Evolutionary conservation across 352 stramenopile genomes (phyloP).

Genomic region (Phytophthora sp.): DNA sequence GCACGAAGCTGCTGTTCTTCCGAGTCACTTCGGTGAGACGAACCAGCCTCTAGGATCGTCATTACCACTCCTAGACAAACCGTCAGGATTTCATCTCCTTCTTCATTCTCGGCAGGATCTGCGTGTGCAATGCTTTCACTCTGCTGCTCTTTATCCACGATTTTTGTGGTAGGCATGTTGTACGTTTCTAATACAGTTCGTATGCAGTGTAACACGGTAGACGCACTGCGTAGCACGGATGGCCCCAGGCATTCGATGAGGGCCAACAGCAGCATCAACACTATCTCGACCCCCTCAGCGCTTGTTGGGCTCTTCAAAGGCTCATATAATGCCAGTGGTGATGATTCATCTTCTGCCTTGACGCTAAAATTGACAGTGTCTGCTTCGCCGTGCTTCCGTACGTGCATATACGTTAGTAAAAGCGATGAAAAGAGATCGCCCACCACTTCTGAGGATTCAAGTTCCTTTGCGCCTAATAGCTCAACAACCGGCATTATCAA

Average conservation of each 20-base stretch:
- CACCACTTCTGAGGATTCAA: slow-evolving; percentile 69
- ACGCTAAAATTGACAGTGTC: neutral
- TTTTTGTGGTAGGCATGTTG: slow-evolving; percentile 22
- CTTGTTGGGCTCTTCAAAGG: slow-evolving; percentile 41
- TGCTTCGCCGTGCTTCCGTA: slow-evolving; percentile 38
- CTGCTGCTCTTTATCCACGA: slow-evolving; percentile 42
- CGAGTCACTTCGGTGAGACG: slow-evolving; percentile 38
- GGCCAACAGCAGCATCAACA: slow-evolving; percentile 65
- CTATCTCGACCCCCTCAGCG: slow-evolving; percentile 51
- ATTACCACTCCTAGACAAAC: slow-evolving; percentile 81
- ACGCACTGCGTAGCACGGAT: slow-evolving; percentile 74
- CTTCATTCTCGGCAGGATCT: slow-evolving; percentile 49
- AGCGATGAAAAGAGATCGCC: slow-evolving; percentile 80
- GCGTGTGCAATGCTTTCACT: slow-evolving; percentile 1
- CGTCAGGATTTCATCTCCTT: slow-evolving; percentile 72
- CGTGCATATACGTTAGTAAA: slow-evolving; percentile 78
- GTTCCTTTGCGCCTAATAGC: slow-evolving; percentile 62
- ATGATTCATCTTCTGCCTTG: neutral
- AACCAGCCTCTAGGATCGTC: slow-evolving; percentile 81
- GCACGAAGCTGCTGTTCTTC: slow-evolving; percentile 66
- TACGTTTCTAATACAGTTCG: slow-evolving; percentile 75
- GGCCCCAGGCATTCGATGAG: slow-evolving; percentile 79
- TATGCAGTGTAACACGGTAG: slow-evolving; percentile 71
- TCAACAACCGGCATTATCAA: slow-evolving; percentile 57
- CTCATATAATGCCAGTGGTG: slow-evolving; percentile 35